Evolutionary conservation across 2,329 filamentous ascomycete species (phyloP).

Genomic region (Tolypocladium guangdongense): DNA sequence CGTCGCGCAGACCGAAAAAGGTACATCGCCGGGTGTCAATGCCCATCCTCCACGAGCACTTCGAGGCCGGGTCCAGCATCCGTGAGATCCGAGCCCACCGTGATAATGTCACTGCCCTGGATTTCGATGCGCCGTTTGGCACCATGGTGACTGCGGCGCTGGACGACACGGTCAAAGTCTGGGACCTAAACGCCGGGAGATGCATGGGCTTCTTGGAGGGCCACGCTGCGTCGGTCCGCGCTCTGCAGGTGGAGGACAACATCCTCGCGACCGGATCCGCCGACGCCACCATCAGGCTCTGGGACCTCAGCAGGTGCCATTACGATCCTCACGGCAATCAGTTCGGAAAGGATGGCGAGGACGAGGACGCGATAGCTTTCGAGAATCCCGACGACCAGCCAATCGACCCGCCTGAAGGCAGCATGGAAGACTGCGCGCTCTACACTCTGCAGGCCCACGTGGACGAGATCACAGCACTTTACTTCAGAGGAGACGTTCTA

Average conservation of each 20-base stretch:
- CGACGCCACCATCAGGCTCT: conserved; percentile 88
- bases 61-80: conserved; percentile 80
- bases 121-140: conserved; percentile 96
- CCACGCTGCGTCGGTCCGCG: conserved; percentile 85
- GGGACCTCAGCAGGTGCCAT: conserved; percentile 84
- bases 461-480: conserved; percentile 85
- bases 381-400: conserved; percentile 58
- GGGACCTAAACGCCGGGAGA: conserved; percentile 88
- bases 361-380: conserved; percentile 60
- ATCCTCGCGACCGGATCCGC: conserved; percentile 89
- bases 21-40: conserved; percentile 68
- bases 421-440: conserved; percentile 82
- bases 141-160: conserved; percentile 86
- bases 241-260: conserved; percentile 90
- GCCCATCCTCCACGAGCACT: conserved; percentile 91
- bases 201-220: conserved; percentile 89
- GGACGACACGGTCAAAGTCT: conserved; percentile 89
- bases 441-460: conserved; percentile 84
- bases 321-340: conserved; percentile 62
- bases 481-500: conserved; percentile 80
- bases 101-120: conserved; percentile 78
- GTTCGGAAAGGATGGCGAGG: conserved; percentile 47
- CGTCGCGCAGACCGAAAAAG: conserved; percentile 36
- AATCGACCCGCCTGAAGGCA: conserved; percentile 62
- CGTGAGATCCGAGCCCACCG: conserved; percentile 81